These are phyloP conservation scores for Rostrohypoxylon terebratum DNA, from an alignment of 495 filamentous ascomycete genomes.

Conservation along the genomic window DNA sequence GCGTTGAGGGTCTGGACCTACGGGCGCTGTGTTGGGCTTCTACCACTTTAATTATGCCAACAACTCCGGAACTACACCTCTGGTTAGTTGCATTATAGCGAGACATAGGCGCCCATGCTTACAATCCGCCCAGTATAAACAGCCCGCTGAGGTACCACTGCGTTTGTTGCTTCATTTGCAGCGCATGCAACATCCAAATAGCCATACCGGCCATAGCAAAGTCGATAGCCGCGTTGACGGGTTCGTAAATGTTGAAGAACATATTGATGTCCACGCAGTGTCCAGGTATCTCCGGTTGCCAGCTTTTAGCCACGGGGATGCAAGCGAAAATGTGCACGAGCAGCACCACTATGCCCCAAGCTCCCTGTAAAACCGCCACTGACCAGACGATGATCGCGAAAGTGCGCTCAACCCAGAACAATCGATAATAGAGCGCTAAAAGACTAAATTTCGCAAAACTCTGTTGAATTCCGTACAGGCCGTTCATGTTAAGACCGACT, in stretches of 20 bases:
- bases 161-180: constrained; percentile 15
- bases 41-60: constrained; percentile 37
- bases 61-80: constrained; percentile 11
- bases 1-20: neutral
- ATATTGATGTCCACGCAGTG: constrained; percentile 12
- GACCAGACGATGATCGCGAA: constrained; percentile 1
- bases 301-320: constrained; percentile 26
- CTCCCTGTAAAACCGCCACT: constrained; percentile 1
- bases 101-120: neutral
- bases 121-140: constrained; percentile 38
- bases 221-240: constrained; percentile 33
- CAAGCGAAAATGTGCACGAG: constrained; percentile 18
- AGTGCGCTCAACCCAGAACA: neutral
- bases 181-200: constrained; percentile 17
- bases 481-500: constrained; percentile 6
- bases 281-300: constrained; percentile 6
- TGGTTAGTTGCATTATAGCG: neutral
- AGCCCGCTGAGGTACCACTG: constrained; percentile 26
- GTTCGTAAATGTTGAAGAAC: constrained; percentile 17
- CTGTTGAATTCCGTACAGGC: neutral
- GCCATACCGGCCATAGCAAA: constrained; percentile 34
- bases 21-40: constrained; percentile 22
- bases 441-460: constrained; percentile 13
- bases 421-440: constrained; percentile 5
- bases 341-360: constrained; percentile 6